Percentiles rank a stretch among this genome's conserved stretches.
Conservation (phyloP, 257 asterid genomes). For the Plantago ovata region DNA sequence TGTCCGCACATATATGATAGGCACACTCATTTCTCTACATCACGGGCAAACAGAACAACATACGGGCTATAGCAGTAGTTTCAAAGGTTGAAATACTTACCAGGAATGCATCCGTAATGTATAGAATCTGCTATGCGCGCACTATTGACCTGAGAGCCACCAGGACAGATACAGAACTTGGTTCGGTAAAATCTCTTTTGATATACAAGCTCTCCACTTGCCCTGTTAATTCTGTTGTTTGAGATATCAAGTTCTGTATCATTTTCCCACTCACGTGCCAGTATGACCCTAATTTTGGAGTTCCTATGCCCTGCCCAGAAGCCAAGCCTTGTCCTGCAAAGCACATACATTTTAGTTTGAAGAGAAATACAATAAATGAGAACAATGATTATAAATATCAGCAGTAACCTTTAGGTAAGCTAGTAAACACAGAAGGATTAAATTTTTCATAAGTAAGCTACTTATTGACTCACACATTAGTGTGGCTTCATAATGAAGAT, state of each 20-base stretch:
- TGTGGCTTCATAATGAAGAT: background rate
- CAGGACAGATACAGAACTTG: slow-evolving; percentile 97
- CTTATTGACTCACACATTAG: background rate
- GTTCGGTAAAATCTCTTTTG: slow-evolving; percentile 87
- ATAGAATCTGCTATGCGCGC: slow-evolving; percentile 97
- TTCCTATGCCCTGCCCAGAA: slow-evolving; percentile 99
- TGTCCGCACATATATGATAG: slow-evolving; percentile 2
- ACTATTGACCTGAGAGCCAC: slow-evolving; percentile 99
- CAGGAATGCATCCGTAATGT: slow-evolving; percentile 97
- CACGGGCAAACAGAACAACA: slow-evolving; percentile 1
- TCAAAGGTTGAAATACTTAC: slow-evolving; percentile 41
- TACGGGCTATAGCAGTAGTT: slow-evolving; percentile 1
- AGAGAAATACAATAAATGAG: background rate
- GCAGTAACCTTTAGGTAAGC: background rate
- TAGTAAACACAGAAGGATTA: background rate
- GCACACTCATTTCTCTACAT: slow-evolving; percentile 1
- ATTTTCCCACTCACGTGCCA: slow-evolving; percentile 95
- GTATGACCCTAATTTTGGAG: slow-evolving; percentile 86
- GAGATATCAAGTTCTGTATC: slow-evolving; percentile 91
- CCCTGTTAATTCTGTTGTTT: slow-evolving; percentile 84
- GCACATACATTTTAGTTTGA: slow-evolving; percentile 15
- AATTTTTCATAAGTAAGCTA: background rate
- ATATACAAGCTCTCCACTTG: slow-evolving; percentile 79
- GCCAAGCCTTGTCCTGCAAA: slow-evolving; percentile 85
- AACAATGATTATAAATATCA: background rate